phyloP scores from a whole-genome alignment of 1,139 yeast genomes.

The Ogataea hybrid region DNA sequence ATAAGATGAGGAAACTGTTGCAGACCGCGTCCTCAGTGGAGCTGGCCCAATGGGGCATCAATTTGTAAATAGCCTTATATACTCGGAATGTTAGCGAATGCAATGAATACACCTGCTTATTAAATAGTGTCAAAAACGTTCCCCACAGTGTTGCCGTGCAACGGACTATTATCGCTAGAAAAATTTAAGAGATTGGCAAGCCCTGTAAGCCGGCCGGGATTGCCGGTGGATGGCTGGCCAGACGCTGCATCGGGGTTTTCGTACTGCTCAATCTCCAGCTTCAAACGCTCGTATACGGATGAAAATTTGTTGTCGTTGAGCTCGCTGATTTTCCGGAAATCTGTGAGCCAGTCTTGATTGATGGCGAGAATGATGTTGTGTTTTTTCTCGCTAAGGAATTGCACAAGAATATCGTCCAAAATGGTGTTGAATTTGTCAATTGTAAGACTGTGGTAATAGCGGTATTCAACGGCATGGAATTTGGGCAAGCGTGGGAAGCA shows the following conservation, averaged over 20 bases:
- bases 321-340: conserved; percentile 59
- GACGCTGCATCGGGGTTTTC: conserved; percentile 19
- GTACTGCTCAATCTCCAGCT: conserved; percentile 35
- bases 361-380: conserved; percentile 40
- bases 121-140: conserved; percentile 26
- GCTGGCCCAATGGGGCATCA: conserved; percentile 26
- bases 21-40: conserved; percentile 26
- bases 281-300: conserved; percentile 47
- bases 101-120: conserved; percentile 7
- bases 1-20: conserved; percentile 50
- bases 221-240: conserved; percentile 4
- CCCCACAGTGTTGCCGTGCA: conserved; percentile 29
- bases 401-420: conserved; percentile 64
- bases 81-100: conserved; percentile 10
- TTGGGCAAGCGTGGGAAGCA: conserved; percentile 69
- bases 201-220: conserved; percentile 24
- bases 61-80: conserved; percentile 13
- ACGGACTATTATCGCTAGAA: conserved; percentile 32
- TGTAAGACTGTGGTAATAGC: conserved; percentile 69
- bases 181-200: conserved; percentile 30
- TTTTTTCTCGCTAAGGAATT: conserved; percentile 39
- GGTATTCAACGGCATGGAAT: conserved; percentile 69
- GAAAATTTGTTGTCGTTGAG: conserved; percentile 50
- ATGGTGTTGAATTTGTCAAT: conserved; percentile 79
- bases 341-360: conserved; percentile 52